These are phyloP conservation scores for Trichomonas gallinae DNA, from an alignment of 208 protist genomes.

Conservation along the genomic window DNA sequence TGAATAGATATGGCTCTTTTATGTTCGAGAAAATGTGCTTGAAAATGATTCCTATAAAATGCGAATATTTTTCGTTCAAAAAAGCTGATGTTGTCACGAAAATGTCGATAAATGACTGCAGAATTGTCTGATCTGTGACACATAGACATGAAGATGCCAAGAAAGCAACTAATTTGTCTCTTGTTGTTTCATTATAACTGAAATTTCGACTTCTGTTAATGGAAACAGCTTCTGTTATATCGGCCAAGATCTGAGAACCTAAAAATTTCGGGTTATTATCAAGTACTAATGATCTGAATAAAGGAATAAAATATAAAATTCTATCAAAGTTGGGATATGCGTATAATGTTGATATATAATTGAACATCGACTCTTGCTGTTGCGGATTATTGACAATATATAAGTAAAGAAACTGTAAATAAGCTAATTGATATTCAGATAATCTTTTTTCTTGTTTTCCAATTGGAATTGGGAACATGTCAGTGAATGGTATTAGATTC, in stretches of 20 bases:
- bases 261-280: background rate
- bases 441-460: background rate
- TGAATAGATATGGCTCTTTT: background rate
- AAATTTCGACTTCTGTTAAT: background rate
- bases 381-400: background rate
- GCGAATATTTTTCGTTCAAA: background rate
- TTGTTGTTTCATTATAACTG: background rate
- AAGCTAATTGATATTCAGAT: background rate
- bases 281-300: background rate
- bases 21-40: background rate
- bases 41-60: background rate
- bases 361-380: background rate
- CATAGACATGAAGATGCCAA: background rate
- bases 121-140: background rate
- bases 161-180: background rate
- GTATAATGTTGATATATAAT: background rate
- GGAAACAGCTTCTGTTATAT: background rate
- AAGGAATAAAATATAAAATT: background rate
- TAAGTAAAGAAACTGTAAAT: background rate
- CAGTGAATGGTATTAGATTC: background rate
- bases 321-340: background rate
- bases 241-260: background rate
- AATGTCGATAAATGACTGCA: background rate
- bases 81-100: background rate
- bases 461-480: background rate